Conservation (phyloP, 1,284 basidiomycete genomes). For the Sporisorium iseilematis-ciliati region DNA sequence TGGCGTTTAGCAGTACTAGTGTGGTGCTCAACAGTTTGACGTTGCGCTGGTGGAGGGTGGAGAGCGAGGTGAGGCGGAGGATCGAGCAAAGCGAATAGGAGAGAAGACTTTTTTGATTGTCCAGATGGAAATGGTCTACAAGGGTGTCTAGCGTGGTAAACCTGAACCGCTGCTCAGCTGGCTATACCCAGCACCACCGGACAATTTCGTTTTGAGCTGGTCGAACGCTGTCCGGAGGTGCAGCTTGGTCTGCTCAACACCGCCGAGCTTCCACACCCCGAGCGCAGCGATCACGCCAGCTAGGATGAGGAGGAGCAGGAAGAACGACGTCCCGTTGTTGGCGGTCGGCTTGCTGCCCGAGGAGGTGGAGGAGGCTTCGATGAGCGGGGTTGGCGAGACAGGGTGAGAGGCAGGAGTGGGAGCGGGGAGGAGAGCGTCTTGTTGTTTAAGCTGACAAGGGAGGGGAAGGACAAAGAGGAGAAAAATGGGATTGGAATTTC, state of each 20-base stretch:
- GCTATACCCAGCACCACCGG: constrained; percentile 10
- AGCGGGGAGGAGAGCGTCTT: neutral
- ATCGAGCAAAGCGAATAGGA: constrained; percentile 2
- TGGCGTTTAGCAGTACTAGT: constrained; percentile 48
- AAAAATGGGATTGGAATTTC: constrained; percentile 26
- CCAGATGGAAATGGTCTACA: no score
- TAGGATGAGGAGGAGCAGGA: constrained; percentile 37
- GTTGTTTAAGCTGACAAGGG: neutral
- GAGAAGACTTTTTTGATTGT: no score
- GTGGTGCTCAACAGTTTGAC: constrained; percentile 48
- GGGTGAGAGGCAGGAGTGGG: neutral
- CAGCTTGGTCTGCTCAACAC: constrained; percentile 33
- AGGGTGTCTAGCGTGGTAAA: constrained; percentile 14
- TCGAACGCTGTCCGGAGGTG: constrained; percentile 5
- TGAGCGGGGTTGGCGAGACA: constrained; percentile 3
- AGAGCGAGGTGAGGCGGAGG: constrained; percentile 13
- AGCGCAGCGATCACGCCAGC: constrained; percentile 10
- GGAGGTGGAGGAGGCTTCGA: constrained; percentile 9
- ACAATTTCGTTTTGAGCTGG: neutral
- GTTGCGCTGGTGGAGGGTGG: constrained; percentile 35
- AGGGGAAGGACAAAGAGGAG: constrained; percentile 4
- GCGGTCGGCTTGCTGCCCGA: constrained; percentile 1
- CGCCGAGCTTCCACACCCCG: constrained; percentile 38
- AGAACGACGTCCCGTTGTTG: constrained; percentile 30
- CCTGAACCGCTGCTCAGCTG: constrained; percentile 4